These are phyloP conservation scores for Chrysoporthe puriensis DNA, from an alignment of 2,329 filamentous ascomycete genomes.

Conservation along the genomic window DNA sequence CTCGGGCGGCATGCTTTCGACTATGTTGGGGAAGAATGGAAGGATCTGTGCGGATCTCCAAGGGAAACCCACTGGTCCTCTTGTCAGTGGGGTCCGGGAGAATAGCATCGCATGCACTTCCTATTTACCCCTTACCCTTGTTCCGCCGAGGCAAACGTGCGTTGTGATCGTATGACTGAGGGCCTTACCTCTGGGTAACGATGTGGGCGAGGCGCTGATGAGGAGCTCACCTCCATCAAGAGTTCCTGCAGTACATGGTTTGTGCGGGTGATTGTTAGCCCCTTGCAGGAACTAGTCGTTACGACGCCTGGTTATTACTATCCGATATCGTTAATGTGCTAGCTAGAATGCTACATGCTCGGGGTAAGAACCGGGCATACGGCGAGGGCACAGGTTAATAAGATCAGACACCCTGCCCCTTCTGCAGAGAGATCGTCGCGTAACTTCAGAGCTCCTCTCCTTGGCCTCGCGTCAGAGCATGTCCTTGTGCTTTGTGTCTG, in stretches of 20 bases:
- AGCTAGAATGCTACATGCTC: not conserved
- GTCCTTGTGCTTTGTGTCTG: not conserved
- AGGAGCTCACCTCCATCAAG: not conserved
- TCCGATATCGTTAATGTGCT: not conserved
- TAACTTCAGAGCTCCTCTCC: not conserved
- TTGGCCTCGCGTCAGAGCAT: not conserved
- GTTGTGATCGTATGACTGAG: slow-evolving; percentile 1
- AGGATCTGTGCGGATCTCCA: slow-evolving; percentile 1
- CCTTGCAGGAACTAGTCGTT: not conserved
- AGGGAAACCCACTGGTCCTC: not conserved
- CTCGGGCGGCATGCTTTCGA: not conserved
- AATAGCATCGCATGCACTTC: slow-evolving; percentile 9
- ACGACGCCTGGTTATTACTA: not conserved
- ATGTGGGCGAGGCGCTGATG: not conserved
- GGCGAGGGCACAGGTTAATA: not conserved
- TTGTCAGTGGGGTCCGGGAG: not conserved
- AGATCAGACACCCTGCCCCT: not conserved
- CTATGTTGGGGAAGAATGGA: not conserved
- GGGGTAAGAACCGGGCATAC: not conserved
- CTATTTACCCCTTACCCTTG: slow-evolving; percentile 26
- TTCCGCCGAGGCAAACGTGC: not conserved
- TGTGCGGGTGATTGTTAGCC: not conserved
- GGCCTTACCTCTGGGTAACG: not conserved
- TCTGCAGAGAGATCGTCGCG: not conserved
- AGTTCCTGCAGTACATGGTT: not conserved